A percentile compares a stretch with the other conserved stretches of the same genome.
Evolutionary conservation across 129 eudicot species (phyloP).

Genomic region (Glebionis coronaria): DNA sequence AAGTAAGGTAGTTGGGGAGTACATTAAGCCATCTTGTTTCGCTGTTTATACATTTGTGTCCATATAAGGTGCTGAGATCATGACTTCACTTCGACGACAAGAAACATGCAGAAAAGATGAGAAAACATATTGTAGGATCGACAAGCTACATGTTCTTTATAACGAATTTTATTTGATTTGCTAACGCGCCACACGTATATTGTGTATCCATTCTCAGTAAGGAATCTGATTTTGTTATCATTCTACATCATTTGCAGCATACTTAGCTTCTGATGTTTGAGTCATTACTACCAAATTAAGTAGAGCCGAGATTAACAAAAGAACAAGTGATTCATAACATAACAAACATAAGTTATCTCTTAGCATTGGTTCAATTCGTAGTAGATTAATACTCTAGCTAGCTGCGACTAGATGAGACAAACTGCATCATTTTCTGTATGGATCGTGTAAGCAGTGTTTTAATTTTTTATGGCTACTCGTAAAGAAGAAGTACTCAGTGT

Average conservation of each 20-base stretch:
- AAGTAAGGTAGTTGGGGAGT: slow-evolving; percentile 13
- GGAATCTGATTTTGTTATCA: not conserved
- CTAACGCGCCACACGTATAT: not conserved
- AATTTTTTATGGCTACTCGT: no score
- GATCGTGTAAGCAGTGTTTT: no score
- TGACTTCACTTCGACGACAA: slow-evolving; percentile 2
- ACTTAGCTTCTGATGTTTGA: no score
- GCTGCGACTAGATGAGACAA: no score
- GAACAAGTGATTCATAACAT: no score
- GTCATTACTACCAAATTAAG: not conserved
- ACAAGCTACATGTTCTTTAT: not conserved
- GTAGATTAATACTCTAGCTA: no score
- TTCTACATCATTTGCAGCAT: not conserved
- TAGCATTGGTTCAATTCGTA: no score
- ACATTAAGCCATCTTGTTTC: slow-evolving; percentile 1
- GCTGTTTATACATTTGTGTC: slow-evolving; percentile 2
- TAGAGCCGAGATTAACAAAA: no score
- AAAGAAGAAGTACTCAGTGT: no score
- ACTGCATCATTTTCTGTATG: no score
- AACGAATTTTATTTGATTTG: not conserved
- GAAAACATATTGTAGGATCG: not conserved
- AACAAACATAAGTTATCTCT: no score
- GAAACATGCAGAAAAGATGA: not conserved
- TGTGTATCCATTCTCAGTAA: not conserved
- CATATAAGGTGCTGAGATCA: not conserved